Conservation (phyloP, 1,284 basidiomycete species). For the Apiotrichum domesticum region DNA sequence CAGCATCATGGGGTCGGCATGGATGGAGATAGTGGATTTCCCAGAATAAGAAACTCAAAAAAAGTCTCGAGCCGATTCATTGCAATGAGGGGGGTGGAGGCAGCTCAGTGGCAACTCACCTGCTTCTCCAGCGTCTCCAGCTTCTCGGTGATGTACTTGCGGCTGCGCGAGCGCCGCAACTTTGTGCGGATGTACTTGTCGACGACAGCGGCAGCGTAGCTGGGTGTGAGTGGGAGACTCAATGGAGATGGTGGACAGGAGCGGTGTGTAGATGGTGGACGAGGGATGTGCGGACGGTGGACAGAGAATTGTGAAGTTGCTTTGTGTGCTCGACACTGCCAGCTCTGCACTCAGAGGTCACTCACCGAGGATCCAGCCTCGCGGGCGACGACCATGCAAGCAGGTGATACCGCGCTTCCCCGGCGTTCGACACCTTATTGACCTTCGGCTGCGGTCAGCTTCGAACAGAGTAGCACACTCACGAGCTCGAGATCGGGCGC, state of each 20-base stretch:
- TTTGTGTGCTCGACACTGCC: too few relatives aligned
- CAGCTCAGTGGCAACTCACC: not conserved
- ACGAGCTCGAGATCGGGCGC: too few relatives aligned
- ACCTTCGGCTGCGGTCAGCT: not conserved
- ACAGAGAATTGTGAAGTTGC: too few relatives aligned
- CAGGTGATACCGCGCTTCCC: not conserved
- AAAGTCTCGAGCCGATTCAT: too few relatives aligned
- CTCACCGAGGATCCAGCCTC: not conserved
- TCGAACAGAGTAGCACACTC: too few relatives aligned
- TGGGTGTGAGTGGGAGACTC: not conserved
- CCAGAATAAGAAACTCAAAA: too few relatives aligned
- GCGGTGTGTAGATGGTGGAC: too few relatives aligned
- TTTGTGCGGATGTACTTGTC: not conserved
- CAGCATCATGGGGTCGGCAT: too few relatives aligned
- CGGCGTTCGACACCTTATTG: not conserved
- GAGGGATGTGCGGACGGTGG: too few relatives aligned
- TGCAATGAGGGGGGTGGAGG: too few relatives aligned
- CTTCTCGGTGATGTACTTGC: not conserved
- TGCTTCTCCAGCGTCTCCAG: not conserved
- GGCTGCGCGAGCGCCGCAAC: not conserved
- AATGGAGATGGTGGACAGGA: too few relatives aligned
- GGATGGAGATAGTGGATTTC: too few relatives aligned
- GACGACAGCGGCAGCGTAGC: not conserved
- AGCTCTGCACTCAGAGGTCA: not conserved
- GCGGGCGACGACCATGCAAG: not conserved